These are phyloP conservation scores for Geoglossum cookeanum DNA, from an alignment of 2,329 filamentous ascomycete species.

Conservation along the genomic window DNA sequence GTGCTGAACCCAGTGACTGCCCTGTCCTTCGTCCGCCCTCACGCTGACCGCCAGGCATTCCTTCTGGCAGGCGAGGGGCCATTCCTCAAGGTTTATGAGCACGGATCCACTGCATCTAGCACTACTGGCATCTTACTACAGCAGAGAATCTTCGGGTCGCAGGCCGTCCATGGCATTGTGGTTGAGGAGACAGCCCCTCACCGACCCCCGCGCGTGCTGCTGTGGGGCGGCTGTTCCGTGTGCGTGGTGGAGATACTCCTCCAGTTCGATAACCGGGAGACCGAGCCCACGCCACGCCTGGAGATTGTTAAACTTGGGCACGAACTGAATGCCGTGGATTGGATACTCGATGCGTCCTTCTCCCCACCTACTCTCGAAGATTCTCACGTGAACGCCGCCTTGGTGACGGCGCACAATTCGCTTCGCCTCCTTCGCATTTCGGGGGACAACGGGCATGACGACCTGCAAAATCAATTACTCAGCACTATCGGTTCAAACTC, in stretches of 20 bases:
- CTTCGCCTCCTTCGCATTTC: conserved; percentile 20
- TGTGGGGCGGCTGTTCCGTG: conserved; percentile 52
- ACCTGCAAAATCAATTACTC: conserved; percentile 16
- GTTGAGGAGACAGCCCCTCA: conserved; percentile 16
- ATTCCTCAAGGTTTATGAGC: conserved; percentile 34
- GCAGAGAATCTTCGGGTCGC: conserved; percentile 40
- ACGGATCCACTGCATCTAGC: conserved; percentile 4
- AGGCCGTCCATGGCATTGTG: conserved; percentile 57
- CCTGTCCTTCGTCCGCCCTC: conserved; percentile 30
- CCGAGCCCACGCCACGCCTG: background rate
- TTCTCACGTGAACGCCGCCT: conserved; percentile 26
- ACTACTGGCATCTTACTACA: conserved; percentile 14
- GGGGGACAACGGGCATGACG: background rate
- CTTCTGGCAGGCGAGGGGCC: conserved; percentile 42
- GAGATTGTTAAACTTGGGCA: conserved; percentile 12
- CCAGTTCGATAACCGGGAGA: background rate
- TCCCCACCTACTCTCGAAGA: conserved; percentile 16
- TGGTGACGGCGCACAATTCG: conserved; percentile 80
- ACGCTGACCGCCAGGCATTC: conserved; percentile 17
- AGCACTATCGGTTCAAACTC: conserved; percentile 36
- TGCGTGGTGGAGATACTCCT: conserved; percentile 21
- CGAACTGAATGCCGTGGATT: conserved; percentile 41
- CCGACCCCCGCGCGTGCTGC: conserved; percentile 24
- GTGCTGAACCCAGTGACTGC: conserved; percentile 34
- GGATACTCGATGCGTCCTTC: conserved; percentile 52